Evolutionary conservation across 108 stramenopile species (phyloP).

Genomic region (Skeletonema grethae): DNA sequence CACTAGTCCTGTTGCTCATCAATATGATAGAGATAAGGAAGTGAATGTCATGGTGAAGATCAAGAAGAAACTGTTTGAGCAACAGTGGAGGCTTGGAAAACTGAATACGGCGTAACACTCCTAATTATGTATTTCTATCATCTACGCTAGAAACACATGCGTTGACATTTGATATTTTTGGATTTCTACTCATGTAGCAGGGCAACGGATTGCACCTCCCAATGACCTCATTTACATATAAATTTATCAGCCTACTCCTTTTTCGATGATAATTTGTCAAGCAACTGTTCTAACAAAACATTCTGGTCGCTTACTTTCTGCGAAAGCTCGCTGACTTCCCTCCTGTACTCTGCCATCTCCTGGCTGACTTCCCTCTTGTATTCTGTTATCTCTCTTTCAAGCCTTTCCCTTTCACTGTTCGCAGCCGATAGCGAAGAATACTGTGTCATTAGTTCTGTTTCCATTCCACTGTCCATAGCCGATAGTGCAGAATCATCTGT

Average conservation of each 20-base stretch:
- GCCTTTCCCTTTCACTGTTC: not conserved
- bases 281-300: not conserved
- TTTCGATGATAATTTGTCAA: not conserved
- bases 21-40: constrained; percentile 83
- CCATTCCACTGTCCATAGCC: not conserved
- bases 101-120: not conserved
- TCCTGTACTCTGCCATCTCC: not conserved
- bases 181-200: too few relatives aligned
- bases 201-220: too few relatives aligned
- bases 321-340: not conserved
- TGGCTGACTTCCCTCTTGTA: not conserved
- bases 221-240: too few relatives aligned
- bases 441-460: not conserved
- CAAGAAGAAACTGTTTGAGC: constrained; percentile 24
- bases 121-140: not conserved
- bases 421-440: not conserved
- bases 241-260: too few relatives aligned
- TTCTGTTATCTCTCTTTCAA: not conserved
- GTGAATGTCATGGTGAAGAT: constrained; percentile 48
- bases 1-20: constrained; percentile 79
- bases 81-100: constrained; percentile 22
- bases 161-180: too few relatives aligned
- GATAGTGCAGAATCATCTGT: not conserved
- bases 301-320: not conserved
- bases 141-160: too few relatives aligned